Conservation (phyloP, 805 yeast species). For the Saccharomyces kudriavzevii region DNA sequence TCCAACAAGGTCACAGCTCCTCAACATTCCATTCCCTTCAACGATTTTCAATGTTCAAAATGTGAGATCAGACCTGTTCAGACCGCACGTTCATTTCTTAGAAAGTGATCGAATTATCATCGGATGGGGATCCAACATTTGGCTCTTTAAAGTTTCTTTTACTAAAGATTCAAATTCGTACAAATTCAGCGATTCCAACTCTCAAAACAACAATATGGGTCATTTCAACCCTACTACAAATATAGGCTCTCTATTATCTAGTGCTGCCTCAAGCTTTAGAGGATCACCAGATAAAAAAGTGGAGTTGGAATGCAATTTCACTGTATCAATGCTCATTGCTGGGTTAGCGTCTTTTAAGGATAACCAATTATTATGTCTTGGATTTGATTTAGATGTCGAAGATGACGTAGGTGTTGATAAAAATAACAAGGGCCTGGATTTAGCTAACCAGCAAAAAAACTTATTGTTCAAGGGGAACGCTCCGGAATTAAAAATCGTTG, state of each 20-base stretch:
- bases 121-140: constrained; percentile 77
- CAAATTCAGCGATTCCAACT: neutral
- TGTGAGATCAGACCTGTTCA: constrained; percentile 62
- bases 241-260: constrained; percentile 29
- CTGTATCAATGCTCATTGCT: constrained; percentile 46
- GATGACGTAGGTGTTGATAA: constrained; percentile 25
- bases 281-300: constrained; percentile 37
- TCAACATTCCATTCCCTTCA: constrained; percentile 48
- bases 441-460: constrained; percentile 18
- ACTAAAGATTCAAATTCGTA: constrained; percentile 14
- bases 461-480: constrained; percentile 20
- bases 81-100: constrained; percentile 67
- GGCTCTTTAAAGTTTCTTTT: constrained; percentile 51
- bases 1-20: constrained; percentile 40
- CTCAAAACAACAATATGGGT: neutral
- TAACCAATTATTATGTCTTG: constrained; percentile 47
- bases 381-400: constrained; percentile 12
- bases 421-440: constrained; percentile 34
- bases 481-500: constrained; percentile 71
- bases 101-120: constrained; percentile 60
- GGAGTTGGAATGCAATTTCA: constrained; percentile 31
- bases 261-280: constrained; percentile 42
- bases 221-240: constrained; percentile 6
- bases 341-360: constrained; percentile 74
- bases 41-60: constrained; percentile 32